These are phyloP conservation scores for Hanseniaspora clermontiae DNA, from an alignment of 805 yeast species.

Conservation along the genomic window DNA sequence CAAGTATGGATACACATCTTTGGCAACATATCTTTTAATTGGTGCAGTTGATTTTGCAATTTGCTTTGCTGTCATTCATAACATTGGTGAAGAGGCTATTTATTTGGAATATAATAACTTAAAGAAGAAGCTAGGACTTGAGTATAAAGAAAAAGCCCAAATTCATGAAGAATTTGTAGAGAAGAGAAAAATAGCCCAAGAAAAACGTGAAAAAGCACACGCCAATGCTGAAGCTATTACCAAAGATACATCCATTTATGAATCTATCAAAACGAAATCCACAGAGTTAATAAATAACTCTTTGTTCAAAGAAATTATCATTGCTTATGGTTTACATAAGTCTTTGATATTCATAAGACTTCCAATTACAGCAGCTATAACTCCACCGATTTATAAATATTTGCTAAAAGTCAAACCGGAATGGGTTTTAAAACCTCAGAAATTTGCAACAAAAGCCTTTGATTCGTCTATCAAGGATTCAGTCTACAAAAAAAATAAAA, in stretches of 20 bases:
- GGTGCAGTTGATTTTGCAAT: constrained; percentile 68
- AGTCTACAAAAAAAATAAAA: constrained; percentile 28
- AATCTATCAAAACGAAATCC: not conserved
- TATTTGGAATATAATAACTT: constrained; percentile 49
- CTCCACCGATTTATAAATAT: constrained; percentile 60
- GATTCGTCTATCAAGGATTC: constrained; percentile 31
- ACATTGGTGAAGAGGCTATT: constrained; percentile 74
- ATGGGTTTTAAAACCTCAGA: constrained; percentile 33
- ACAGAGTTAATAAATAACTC: constrained; percentile 18
- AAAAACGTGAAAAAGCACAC: constrained; percentile 19
- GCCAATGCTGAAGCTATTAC: constrained; percentile 8
- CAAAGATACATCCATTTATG: not conserved
- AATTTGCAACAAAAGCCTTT: constrained; percentile 29
- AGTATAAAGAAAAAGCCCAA: constrained; percentile 34
- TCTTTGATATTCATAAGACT: constrained; percentile 69
- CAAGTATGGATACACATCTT: constrained; percentile 83
- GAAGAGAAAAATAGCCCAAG: constrained; percentile 21
- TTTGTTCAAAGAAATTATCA: constrained; percentile 67
- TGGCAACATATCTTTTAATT: constrained; percentile 71
- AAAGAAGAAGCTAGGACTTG: constrained; percentile 52
- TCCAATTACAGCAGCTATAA: constrained; percentile 83
- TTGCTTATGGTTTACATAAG: constrained; percentile 91
- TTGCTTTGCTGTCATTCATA: constrained; percentile 71
- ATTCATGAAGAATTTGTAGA: constrained; percentile 28
- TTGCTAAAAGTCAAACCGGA: constrained; percentile 71